Percentiles rank a stretch among this genome's conserved stretches.
Evolutionary conservation across 768 basidiomycete genomes (phyloP).

Genomic region (Boletales sp.): DNA sequence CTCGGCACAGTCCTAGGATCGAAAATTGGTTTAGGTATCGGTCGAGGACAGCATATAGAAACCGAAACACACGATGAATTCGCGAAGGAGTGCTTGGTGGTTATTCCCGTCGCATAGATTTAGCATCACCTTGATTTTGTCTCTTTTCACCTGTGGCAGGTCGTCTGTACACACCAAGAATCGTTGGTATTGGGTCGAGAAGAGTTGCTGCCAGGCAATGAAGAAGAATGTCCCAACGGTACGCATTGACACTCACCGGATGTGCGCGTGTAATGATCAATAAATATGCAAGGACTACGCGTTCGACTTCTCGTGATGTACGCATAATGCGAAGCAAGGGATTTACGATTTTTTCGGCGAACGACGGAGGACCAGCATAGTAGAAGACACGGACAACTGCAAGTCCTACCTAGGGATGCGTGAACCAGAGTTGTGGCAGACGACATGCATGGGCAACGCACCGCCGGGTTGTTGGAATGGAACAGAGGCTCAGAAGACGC

Average conservation of each 20-base stretch:
- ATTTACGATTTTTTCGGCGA: slow-evolving; percentile 53
- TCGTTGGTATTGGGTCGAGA: slow-evolving; percentile 56
- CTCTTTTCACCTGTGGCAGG: slow-evolving; percentile 57
- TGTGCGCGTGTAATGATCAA: slow-evolving; percentile 57
- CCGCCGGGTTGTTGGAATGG: slow-evolving; percentile 84
- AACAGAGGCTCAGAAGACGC: slow-evolving; percentile 72
- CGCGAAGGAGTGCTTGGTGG: slow-evolving; percentile 67
- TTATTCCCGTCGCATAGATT: slow-evolving; percentile 63
- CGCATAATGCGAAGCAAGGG: slow-evolving; percentile 76
- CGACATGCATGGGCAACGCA: slow-evolving; percentile 34
- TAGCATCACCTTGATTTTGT: slow-evolving; percentile 75
- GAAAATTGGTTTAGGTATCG: background rate
- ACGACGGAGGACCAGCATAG: slow-evolving; percentile 62
- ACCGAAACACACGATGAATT: slow-evolving; percentile 68
- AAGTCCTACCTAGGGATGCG: slow-evolving; percentile 62
- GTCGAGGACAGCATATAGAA: background rate
- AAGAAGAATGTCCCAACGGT: slow-evolving; percentile 1
- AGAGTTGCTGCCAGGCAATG: slow-evolving; percentile 36
- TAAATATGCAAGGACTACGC: slow-evolving; percentile 71
- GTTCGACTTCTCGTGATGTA: slow-evolving; percentile 66
- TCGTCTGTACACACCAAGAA: slow-evolving; percentile 75
- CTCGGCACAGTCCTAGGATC: slow-evolving; percentile 71
- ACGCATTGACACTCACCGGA: slow-evolving; percentile 49
- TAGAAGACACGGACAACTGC: slow-evolving; percentile 72
- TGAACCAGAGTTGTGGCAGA: background rate